These are phyloP conservation scores for Pancytospora philotis DNA, from an alignment of 371 early-diverging fungal genomes.

Conservation along the genomic window DNA sequence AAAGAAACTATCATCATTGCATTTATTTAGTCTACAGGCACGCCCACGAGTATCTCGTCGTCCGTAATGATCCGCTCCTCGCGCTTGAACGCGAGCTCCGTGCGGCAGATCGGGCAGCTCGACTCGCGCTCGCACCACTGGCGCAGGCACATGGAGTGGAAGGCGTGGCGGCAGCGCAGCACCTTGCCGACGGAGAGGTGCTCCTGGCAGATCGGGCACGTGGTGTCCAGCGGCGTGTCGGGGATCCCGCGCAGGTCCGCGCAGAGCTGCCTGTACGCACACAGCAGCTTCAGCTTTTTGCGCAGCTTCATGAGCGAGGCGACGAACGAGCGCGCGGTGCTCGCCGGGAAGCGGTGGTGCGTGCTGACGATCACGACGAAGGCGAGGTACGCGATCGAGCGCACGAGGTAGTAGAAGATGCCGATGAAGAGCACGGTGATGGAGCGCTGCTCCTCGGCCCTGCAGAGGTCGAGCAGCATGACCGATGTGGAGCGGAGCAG, in stretches of 20 bases:
- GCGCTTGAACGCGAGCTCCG: not conserved
- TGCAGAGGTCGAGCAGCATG: conserved; percentile 3
- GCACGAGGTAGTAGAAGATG: conserved; percentile 28
- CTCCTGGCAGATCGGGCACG: conserved; percentile 58
- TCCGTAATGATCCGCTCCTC: conserved; percentile 12
- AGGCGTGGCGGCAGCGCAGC: conserved; percentile 85
- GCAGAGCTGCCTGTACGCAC: conserved; percentile 36
- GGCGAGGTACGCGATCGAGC: conserved; percentile 26
- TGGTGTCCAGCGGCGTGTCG: conserved; percentile 31
- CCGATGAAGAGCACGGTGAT: conserved; percentile 2
- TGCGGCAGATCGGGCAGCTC: conserved; percentile 85
- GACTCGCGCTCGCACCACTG: conserved; percentile 95
- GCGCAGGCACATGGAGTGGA: conserved; percentile 85
- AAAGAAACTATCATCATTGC: no score
- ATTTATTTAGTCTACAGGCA: conserved; percentile 19
- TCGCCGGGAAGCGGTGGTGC: conserved; percentile 48
- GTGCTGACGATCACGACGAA: conserved; percentile 48
- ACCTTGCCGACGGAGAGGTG: conserved; percentile 64
- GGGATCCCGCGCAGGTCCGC: conserved; percentile 39
- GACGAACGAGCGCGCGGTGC: conserved; percentile 41
- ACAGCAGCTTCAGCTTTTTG: conserved; percentile 25
- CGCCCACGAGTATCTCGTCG: conserved; percentile 34
- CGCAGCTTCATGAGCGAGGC: conserved; percentile 36
- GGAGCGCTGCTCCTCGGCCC: not conserved
- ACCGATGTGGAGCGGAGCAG: not conserved